phyloP scores from a whole-genome alignment of 345 rosid species.

The Citrus hindsii region DNA sequence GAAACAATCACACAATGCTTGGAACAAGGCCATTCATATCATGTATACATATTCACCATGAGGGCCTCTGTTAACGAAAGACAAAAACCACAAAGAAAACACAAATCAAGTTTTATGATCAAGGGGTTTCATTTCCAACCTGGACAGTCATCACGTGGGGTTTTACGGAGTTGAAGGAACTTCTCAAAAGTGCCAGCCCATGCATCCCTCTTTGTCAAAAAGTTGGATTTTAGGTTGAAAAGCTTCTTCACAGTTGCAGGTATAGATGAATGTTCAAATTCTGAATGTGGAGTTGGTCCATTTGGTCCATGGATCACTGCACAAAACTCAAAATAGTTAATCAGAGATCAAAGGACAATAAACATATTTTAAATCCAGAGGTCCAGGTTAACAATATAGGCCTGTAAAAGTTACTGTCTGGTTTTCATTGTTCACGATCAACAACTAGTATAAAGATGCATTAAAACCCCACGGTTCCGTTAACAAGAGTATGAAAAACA shows the following conservation, averaged over 20 bases:
- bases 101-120: not conserved
- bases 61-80: not conserved
- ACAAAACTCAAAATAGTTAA: conserved; percentile 13
- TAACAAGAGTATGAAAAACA: not conserved
- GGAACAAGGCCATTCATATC: not conserved
- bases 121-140: conserved; percentile 41
- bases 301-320: conserved; percentile 85
- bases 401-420: not conserved
- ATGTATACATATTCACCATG: not conserved
- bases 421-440: not conserved
- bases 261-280: conserved; percentile 90
- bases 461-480: not conserved
- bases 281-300: conserved; percentile 80
- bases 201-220: conserved; percentile 95
- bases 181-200: conserved; percentile 98
- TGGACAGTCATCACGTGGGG: conserved; percentile 96
- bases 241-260: conserved; percentile 98
- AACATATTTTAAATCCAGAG: no score
- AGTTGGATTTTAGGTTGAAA: conserved; percentile 79
- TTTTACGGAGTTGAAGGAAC: conserved; percentile 58
- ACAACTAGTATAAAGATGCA: not conserved
- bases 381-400: not conserved
- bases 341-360: not conserved
- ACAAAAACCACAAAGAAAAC: not conserved
- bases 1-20: not conserved